These are phyloP conservation scores for Metarhizium humberi DNA, from an alignment of 2,329 filamentous ascomycete species.

Conservation along the genomic window DNA sequence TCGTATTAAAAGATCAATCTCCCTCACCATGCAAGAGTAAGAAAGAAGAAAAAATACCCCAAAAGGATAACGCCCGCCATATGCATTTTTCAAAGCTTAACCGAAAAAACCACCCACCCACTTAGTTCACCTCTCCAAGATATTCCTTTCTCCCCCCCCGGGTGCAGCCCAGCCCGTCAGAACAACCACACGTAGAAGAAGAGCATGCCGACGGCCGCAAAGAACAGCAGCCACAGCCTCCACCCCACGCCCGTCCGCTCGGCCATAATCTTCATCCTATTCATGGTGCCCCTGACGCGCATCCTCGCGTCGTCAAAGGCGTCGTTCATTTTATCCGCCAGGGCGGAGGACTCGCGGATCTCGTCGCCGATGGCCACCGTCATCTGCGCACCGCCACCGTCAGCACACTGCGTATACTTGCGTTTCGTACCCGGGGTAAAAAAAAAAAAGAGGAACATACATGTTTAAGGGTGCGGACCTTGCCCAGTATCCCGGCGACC, in stretches of 20 bases:
- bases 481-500: conserved; percentile 81
- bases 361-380: conserved; percentile 90
- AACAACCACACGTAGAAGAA: conserved; percentile 94
- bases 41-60: no score
- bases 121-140: no score
- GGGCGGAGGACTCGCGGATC: conserved; percentile 78
- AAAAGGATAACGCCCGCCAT: no score
- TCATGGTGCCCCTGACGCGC: conserved; percentile 86
- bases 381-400: conserved; percentile 44
- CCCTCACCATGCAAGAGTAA: no score
- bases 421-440: background rate
- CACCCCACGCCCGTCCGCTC: conserved; percentile 89
- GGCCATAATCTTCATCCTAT: conserved; percentile 92
- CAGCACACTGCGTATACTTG: background rate
- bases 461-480: conserved; percentile 82
- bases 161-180: conserved; percentile 21
- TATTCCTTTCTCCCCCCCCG: no score
- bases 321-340: conserved; percentile 95
- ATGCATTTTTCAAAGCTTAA: no score
- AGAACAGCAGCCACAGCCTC: conserved; percentile 89
- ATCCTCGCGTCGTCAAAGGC: conserved; percentile 79
- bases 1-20: no score
- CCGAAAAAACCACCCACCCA: no score
- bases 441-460: conserved; percentile 39
- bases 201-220: conserved; percentile 68